Base-by-base conservation (phyloP, 805 yeast genomes). In the Teunomyces cretensis region DNA sequence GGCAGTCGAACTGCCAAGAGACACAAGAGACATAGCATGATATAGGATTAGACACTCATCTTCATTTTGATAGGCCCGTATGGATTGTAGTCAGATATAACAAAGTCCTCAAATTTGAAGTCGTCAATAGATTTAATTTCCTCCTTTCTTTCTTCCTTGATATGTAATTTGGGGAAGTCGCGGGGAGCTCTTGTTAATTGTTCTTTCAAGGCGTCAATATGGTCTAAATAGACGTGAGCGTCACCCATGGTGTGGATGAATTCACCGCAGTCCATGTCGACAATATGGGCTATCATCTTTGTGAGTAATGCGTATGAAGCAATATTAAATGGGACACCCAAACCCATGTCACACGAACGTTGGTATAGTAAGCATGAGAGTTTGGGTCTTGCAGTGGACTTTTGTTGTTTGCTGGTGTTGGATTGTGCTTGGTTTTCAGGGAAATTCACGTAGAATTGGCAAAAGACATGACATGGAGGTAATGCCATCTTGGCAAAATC, bases 331-430 rank as follows among this genome's bases (percentile, higher is more conserved):
- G 99, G 99, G 16, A 94, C 98, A 11, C 99, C 99, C n/a, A 94
- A 78, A 0, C 99, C 99, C 97, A 94, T 91, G 61, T 94, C 99
- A 67, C 98, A 92, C n/a, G 96, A 87, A 58, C 99, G 80, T 70
- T 94, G 99, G 67, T 94, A 94, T 72, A 94, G 72, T 47, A 86
- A 79, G 64, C 99, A 94, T 9, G 94, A 86, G 45, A 94, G 76
- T 57, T 76, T 81, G 16, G 95, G 95, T 55, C 68, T 80, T 3
- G 60, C 47, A 3, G 35, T 8, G 6, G 33, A 1, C 17, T 35
- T 35, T 24, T 35, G 38, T 35, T 35, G 38, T 14, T 35, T 35
- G n/a, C 11, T 13, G 12, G 38, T 35, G 26, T 35, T 22, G 14
- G 38, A 35, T 35, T 35, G 28, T 12, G 38, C 28, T 14, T 35